Conservation (phyloP, 2,329 filamentous ascomycete species). For the Diaporthe batatas region DNA sequence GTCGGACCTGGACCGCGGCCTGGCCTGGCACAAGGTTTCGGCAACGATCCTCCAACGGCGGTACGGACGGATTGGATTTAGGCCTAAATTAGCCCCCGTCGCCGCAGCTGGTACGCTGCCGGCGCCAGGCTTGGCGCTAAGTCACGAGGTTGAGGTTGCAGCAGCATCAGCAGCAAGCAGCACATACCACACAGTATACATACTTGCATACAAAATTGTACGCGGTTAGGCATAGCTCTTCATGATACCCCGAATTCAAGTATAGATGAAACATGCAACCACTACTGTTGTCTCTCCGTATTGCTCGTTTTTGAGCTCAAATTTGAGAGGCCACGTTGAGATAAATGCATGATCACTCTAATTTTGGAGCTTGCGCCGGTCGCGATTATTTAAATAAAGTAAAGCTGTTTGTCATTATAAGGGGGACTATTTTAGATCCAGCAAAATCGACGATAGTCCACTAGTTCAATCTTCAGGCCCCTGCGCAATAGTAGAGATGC, state of each 20-base stretch:
- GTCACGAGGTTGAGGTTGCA: slow-evolving; percentile 17
- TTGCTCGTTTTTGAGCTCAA: no score
- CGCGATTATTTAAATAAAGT: not conserved
- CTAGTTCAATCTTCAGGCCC: not conserved
- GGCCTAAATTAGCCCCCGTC: slow-evolving; percentile 17
- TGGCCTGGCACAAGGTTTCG: slow-evolving; percentile 2
- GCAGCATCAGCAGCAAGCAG: not conserved
- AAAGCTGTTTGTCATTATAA: not conserved
- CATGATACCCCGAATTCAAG: slow-evolving; percentile 35
- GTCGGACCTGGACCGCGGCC: not conserved
- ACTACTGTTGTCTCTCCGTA: not conserved
- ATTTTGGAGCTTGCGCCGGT: not conserved
- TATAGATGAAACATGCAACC: not conserved
- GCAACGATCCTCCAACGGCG: slow-evolving; percentile 1
- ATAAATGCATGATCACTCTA: not conserved
- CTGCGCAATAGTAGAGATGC: no score
- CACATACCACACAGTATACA: no score
- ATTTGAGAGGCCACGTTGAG: not conserved
- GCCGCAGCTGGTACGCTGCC: not conserved
- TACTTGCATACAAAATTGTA: not conserved
- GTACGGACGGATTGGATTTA: not conserved
- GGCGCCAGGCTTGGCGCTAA: slow-evolving; percentile 19
- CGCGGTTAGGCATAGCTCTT: slow-evolving; percentile 15
- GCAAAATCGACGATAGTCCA: not conserved
- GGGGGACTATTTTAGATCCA: no score